Evolutionary conservation across 345 rosid genomes (phyloP).

Genomic region (Psidium guajava): DNA sequence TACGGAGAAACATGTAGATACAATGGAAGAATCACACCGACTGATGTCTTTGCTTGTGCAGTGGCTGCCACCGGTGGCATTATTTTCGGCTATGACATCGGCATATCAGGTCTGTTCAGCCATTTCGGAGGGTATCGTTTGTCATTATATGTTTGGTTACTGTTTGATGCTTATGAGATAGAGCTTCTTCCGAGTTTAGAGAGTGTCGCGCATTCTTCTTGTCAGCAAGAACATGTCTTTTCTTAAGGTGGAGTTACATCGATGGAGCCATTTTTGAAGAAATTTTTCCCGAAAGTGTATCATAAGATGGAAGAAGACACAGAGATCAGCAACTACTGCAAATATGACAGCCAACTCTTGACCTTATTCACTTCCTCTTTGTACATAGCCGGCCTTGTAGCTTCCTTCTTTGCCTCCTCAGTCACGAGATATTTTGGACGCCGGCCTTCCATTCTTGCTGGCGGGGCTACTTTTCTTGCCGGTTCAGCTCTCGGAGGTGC

Average conservation of each 20-base stretch:
- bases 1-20: not conserved
- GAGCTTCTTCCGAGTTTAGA: not conserved
- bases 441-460: not conserved
- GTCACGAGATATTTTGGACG: constrained; percentile 3
- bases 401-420: constrained; percentile 12
- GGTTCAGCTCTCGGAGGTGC: constrained; percentile 4
- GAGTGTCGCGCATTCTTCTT: not conserved
- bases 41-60: not conserved
- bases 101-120: constrained; percentile 1
- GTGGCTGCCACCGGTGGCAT: constrained; percentile 1
- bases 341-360: constrained; percentile 21
- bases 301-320: constrained; percentile 1
- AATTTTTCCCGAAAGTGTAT: constrained; percentile 4
- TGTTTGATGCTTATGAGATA: not conserved
- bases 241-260: constrained; percentile 5
- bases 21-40: not conserved
- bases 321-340: constrained; percentile 24
- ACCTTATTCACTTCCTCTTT: constrained; percentile 23
- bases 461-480: constrained; percentile 1
- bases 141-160: not conserved
- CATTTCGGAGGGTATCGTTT: not conserved
- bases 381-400: constrained; percentile 16
- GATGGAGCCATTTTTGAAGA: constrained; percentile 5
- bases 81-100: constrained; percentile 4
- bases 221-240: not conserved